Evolutionary conservation across 2,329 filamentous ascomycete species (phyloP).

Genomic region (Colletotrichum sublineola): DNA sequence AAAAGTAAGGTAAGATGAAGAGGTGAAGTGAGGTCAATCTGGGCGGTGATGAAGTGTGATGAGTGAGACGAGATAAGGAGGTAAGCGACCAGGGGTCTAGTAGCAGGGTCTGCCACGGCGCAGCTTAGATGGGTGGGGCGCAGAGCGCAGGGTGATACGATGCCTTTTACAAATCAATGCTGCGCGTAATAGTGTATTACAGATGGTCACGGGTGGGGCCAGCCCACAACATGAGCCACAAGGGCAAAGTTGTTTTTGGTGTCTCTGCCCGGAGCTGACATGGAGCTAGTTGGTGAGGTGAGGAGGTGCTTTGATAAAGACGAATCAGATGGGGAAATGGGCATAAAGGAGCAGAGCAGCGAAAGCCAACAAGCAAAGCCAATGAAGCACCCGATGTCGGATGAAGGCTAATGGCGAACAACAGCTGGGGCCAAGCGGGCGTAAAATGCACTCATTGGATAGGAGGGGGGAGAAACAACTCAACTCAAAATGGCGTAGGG

Average conservation of each 20-base stretch:
- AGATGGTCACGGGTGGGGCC: background rate
- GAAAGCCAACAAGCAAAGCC: background rate
- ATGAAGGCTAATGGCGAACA: background rate
- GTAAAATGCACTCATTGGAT: background rate
- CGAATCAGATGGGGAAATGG: too few species aligned
- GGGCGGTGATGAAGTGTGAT: slow-evolving; percentile 6
- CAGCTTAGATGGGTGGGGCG: slow-evolving; percentile 6
- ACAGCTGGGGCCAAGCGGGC: background rate
- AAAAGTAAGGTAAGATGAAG: background rate
- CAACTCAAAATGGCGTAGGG: background rate
- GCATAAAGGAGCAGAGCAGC: background rate
- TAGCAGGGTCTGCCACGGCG: background rate
- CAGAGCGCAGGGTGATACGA: slow-evolving; percentile 6
- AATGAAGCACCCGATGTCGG: background rate
- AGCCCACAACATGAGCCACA: background rate
- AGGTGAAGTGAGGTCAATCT: background rate
- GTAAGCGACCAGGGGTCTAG: background rate
- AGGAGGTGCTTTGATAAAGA: background rate
- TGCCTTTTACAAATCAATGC: slow-evolving; percentile 5
- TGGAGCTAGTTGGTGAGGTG: background rate
- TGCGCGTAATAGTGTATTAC: background rate
- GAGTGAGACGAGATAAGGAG: slow-evolving; percentile 22
- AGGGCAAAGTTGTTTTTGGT: background rate
- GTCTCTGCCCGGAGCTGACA: too few species aligned
- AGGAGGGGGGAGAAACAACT: background rate